Conservation (phyloP, 2,329 filamentous ascomycete genomes). For the Fusarium domesticum region DNA sequence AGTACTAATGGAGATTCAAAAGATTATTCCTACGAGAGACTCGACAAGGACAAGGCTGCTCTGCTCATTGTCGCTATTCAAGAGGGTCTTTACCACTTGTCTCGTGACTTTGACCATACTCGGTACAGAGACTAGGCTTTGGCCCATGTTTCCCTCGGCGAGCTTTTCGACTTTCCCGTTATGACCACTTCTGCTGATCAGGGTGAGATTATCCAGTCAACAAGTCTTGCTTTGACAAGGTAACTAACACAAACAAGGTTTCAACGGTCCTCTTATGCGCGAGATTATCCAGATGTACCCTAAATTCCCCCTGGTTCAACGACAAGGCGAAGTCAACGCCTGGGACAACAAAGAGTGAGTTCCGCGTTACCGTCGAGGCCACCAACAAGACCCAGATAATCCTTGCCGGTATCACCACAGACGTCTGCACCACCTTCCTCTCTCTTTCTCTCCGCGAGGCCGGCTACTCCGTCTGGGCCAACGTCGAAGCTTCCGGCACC, state of each 20-base stretch:
- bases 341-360: slow-evolving; percentile 73
- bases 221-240: slow-evolving; percentile 29
- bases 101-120: slow-evolving; percentile 64
- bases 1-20: background rate
- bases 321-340: slow-evolving; percentile 71
- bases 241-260: slow-evolving; percentile 41
- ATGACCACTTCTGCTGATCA: slow-evolving; percentile 66
- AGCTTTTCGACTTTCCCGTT: slow-evolving; percentile 65
- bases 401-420: slow-evolving; percentile 68
- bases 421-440: slow-evolving; percentile 73
- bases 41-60: slow-evolving; percentile 29
- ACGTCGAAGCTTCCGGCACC: slow-evolving; percentile 69
- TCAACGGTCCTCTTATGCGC: slow-evolving; percentile 68
- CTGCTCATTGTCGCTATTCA: slow-evolving; percentile 39
- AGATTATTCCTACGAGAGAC: slow-evolving; percentile 25
- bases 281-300: slow-evolving; percentile 69
- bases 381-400: slow-evolving; percentile 68
- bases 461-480: slow-evolving; percentile 72
- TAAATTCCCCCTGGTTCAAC: slow-evolving; percentile 60
- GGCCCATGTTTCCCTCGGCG: slow-evolving; percentile 63
- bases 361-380: slow-evolving; percentile 62
- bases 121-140: slow-evolving; percentile 66
- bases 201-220: slow-evolving; percentile 9
- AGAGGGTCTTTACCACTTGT: slow-evolving; percentile 39
- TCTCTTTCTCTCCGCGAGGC: slow-evolving; percentile 68